Conservation (phyloP, 345 rosid species). For the Heritiera littoralis region DNA sequence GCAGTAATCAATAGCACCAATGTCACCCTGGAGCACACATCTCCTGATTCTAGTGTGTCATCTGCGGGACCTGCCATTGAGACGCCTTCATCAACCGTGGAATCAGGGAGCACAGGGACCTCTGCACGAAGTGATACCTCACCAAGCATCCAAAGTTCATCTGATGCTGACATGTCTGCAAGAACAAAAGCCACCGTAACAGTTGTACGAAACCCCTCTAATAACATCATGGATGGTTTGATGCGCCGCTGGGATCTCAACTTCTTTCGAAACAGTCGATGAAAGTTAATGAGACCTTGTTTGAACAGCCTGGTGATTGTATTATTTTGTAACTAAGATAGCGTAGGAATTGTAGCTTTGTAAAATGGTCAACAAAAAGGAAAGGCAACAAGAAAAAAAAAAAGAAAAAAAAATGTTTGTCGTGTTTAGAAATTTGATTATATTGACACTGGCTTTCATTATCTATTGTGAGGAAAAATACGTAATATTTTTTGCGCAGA, state of each 20-base stretch:
- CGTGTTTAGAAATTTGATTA: constrained; percentile 13
- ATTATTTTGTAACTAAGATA: constrained; percentile 52
- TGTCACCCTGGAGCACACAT: constrained; percentile 31
- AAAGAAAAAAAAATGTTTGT: constrained; percentile 18
- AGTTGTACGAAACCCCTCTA: constrained; percentile 61
- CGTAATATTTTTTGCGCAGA: constrained; percentile 2
- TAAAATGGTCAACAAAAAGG: constrained; percentile 30
- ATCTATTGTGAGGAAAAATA: background rate
- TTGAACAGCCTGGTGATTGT: constrained; percentile 21
- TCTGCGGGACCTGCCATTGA: constrained; percentile 24
- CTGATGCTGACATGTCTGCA: constrained; percentile 61
- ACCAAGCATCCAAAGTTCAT: constrained; percentile 32
- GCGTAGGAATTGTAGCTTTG: constrained; percentile 31
- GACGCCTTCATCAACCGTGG: constrained; percentile 26
- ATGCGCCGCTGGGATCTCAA: constrained; percentile 85
- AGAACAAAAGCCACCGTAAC: constrained; percentile 81
- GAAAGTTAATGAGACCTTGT: constrained; percentile 21
- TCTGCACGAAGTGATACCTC: constrained; percentile 40
- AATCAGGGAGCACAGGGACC: constrained; percentile 35
- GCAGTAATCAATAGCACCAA: constrained; percentile 25
- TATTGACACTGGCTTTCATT: constrained; percentile 17
- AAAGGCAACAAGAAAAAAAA: constrained; percentile 15
- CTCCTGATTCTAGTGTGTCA: constrained; percentile 36
- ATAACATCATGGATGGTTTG: constrained; percentile 75
- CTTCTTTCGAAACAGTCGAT: constrained; percentile 57